Base-by-base conservation (phyloP, 2,329 filamentous ascomycete genomes). In the Fusarium papillatum region DNA sequence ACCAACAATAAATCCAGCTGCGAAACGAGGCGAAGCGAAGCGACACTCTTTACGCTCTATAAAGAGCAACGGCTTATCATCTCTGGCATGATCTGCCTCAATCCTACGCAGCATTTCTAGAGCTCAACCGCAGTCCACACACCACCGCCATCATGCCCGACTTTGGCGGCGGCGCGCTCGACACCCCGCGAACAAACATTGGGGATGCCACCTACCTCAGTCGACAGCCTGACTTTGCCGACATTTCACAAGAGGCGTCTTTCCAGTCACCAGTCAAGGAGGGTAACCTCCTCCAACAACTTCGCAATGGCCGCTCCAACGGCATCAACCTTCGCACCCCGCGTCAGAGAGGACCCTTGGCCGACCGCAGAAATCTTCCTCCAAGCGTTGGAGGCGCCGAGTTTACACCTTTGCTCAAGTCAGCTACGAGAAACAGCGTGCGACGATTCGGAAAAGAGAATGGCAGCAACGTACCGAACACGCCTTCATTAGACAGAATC, bases 321-420 rank as follows among this genome's bases (percentile, higher is more conserved):
- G 89, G 83, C 59, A 85, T 89, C 78, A 93, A 85, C 81, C 85
- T 95, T 75, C 89, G 91, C 80, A 98, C 96, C 64, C 96, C 96
- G 38, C 92, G 93, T 74, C 90, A 90, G 36, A 78, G 94, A 75
- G 91, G 92, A 22, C 92, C 93, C 24, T 89, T 98, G 50, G 90
- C 90, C 72, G 91, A 94, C 83, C 90, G 92, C 77, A 91, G 91
- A 79, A 97, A 95, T 79, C 87, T 95, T 26, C 93, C 93, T 26
- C 87, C 88, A 43, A 89, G 90, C 74, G 85, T 93, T 50, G 90
- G 88, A 55, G 91, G 90, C 66, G 93, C 92, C 78, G 97, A 99
- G 80, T 99, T 99, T 83, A 99, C 97, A 1, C 97, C 97, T 0
- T 87, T 99, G 78, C 91, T 99, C 82, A 98, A 98, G 84, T 95